Conservation (phyloP, 768 basidiomycete genomes). For the Daedaleopsis nitida region DNA sequence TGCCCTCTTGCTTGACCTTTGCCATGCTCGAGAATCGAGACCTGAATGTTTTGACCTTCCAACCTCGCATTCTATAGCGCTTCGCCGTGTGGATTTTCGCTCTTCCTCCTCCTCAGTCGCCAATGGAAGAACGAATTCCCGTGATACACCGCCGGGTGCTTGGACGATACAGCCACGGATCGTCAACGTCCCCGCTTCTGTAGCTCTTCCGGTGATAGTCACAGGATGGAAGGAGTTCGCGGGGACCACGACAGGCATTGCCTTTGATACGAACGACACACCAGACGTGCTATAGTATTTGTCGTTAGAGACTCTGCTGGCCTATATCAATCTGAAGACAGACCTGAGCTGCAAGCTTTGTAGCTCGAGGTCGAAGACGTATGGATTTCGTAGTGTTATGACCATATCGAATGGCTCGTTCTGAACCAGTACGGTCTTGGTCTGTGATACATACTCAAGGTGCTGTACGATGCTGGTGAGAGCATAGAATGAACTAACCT, state of each 20-base stretch:
- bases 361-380: conserved; percentile 88
- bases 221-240: conserved; percentile 76
- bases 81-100: conserved; percentile 54
- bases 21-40: conserved; percentile 69
- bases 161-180: conserved; percentile 82
- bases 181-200: conserved; percentile 62
- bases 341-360: conserved; percentile 83
- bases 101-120: conserved; percentile 73
- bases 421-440: conserved; percentile 70
- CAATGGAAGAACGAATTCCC: conserved; percentile 78
- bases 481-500: conserved; percentile 44
- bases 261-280: conserved; percentile 66
- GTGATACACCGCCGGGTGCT: conserved; percentile 67
- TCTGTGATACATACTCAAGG: conserved; percentile 35
- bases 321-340: conserved; percentile 21
- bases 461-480: conserved; percentile 3
- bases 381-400: conserved; percentile 88
- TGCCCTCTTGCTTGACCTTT: conserved; percentile 47
- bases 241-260: conserved; percentile 66
- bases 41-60: conserved; percentile 76
- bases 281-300: conserved; percentile 77
- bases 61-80: conserved; percentile 62
- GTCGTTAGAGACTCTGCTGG: neutral
- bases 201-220: conserved; percentile 66
- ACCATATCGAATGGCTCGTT: conserved; percentile 83